Base-by-base conservation (phyloP, 2,329 filamentous ascomycete genomes). In the Paracorniculantispora psalliotae region DNA sequence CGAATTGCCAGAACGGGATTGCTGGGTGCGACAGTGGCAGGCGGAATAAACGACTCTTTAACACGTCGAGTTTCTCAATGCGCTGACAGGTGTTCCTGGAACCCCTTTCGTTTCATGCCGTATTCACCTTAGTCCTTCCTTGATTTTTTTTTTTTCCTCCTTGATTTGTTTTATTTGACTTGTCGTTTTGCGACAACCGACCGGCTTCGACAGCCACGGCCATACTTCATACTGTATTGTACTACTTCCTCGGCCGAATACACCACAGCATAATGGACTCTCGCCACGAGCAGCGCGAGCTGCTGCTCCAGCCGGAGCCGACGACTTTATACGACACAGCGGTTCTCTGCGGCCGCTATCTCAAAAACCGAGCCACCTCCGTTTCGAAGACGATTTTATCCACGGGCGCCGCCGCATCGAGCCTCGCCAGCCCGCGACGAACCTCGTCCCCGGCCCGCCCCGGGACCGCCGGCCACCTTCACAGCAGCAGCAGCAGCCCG, bases 331-430 rank as follows among this genome's bases (percentile, higher is more conserved):
- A 59, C 39, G 49, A 59, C 21, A 53, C 48, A 17, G 57, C 39
- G 3, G n/a, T 53, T 0, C 21, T 59, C 1, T 59, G 48, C 41
- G 47, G 25, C 1, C 56, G 57, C 19, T 59, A 59, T 15, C 28
- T 59, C 21, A 47, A 46, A 7, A 59, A 59, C 30, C 35, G 57
- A 6, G 49, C 48, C 21, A 48, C 30, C 4, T 51, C 57, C 15
- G 57, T 53, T 5, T 53, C 57, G 6, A 46, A 25, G 13, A 19
- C 48, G 25, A 25, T 52, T 19, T 19, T 26, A 26, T 26, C 47
- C 10, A 46, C 39, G 30, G 44, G 41, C 30, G 43, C 35, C 10
- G 23, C 28, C 15, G 56, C 47, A 9, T 58, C 56, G 23, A 33
- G 19, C 17, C 46, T 50, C 9, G 25, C 33, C 17, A 43, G 46